Base-by-base conservation (phyloP, 2,329 filamentous ascomycete species). In the Claviceps sp. region DNA sequence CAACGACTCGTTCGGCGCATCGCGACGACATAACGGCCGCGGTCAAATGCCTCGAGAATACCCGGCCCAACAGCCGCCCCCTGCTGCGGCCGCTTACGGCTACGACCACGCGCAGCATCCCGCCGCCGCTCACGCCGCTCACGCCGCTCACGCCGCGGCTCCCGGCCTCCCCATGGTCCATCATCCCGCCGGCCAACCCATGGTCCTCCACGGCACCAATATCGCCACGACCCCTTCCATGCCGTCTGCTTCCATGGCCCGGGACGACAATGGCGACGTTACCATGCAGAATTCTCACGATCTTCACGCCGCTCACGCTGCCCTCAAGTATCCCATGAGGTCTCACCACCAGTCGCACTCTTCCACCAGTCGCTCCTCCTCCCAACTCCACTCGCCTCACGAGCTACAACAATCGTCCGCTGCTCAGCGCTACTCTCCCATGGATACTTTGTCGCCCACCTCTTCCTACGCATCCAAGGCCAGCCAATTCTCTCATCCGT, bases 391-490 rank as follows among this genome's bases (percentile, higher is more conserved):
- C 66, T 86, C 85, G 47, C 73, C 84, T 49, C 82, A 66, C 52
- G 67, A 83, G 48, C 59, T 58, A 63, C 82, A 83, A 38, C 59
- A 56, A 63, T 93, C 88, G 44, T 77, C 87, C 49, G 88, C 88
- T 53, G 87, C 89, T 54, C 87, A 94, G 67, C 82, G 90, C 64
- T 97, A 97, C 70, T 97, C 91, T 47, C 93, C 91, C 57, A 96
- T 96, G 90, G 91, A 95, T 66, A 79, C 82, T 16, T 73, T 94
- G 55, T 88, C 89, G 55, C 87, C 89, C 42, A 81, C 84, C 37
- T 85, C 86, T 52, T 83, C 88, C 37, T 94, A 94, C 70, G 78
- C 80, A 46, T 64, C 76, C 71, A 70, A 86, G 73, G 65, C 79
- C 74, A 76, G 68, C 64, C 71, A 85, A 72, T 73, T 75, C 66